Evolutionary conservation across 345 rosid species (phyloP), one percentile per base, ranked within the genome.

Genomic region (Camelina hispida): DNA sequence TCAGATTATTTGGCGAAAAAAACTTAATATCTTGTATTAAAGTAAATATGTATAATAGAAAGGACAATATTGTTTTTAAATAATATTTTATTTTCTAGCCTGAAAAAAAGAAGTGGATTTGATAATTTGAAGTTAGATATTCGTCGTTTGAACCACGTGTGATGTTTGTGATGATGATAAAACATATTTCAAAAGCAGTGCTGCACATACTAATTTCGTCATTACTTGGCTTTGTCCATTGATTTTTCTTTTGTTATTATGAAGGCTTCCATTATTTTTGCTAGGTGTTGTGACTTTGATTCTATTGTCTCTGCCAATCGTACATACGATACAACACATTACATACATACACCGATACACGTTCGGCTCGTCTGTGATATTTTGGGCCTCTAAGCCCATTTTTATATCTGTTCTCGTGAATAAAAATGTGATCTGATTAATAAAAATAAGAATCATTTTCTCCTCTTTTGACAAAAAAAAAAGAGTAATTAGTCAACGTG

Each of bases 301-400:
- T 61, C 28, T 23, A 2, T 23, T 23, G 25, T 23, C 43, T 32
- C 55, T 10, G 18, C 58, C 32, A 48, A 25, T 46, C 16, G 40
- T 28, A 46, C 5, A 38, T 16, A 54, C 17, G 20, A 30, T 30
- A 56, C 14, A 56, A 23, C 20, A 28, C 6, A 15, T 15, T 40
- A 55, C 60, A 28, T 28, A 55, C 17, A 25, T 23, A 23, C n/a
- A n/a, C n/a, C n/a, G n/a, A n/a, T n/a, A n/a, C 25, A 23, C 12
- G 1, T 15, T 28, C 34, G 15, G 15, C 11, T 51, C 56, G n/a
- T 25, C 37, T 55, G 9, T 22, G 16, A 12, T 22, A 53, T 53
- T 54, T 23, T 54, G 59, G 16, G 57, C 57, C 57, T 11, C 30
- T 52, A 52, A 11, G 57, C 32, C 57, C 57, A 52, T 52, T 10